Evolutionary conservation across 495 filamentous ascomycete species (phyloP), one percentile per base, ranked within the genome.

Genomic region (Aspergillus leporis): DNA sequence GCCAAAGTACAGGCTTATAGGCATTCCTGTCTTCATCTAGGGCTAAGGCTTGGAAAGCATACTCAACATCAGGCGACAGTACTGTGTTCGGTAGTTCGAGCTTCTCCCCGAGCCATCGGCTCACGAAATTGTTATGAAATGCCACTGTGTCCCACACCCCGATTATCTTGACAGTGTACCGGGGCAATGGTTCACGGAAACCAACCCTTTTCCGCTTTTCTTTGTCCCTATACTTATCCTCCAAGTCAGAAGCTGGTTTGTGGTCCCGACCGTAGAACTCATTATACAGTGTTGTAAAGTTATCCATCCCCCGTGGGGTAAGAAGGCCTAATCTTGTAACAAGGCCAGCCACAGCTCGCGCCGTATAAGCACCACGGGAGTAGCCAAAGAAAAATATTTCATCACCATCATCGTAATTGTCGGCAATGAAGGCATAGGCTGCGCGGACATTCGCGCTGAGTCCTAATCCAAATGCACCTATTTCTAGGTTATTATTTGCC

Each of bases 131-230:
- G 58, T 62, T 68, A 63, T 60, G 76, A 55, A 65, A 71, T 43
- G 80, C 85, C 8, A 88, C 85, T 0, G 85, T 87, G 63, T 87
- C 85, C 71, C 73, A 87, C 5, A 86, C 83, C 19, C 78, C 85
- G 31, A 87, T 74, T 3, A 79, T 72, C 56, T 81, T 74, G 58
- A 88, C 75, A 4, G 67, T 66, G 52, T 66, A 69, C 6, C 50
- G 55, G 0, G 65, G 63, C 8, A 68, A 21, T 1, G 45, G 48
- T 6, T 38, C 38, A 14, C 66, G 66, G 46, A 66, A 69, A 0
- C 61, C 65, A 0, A 68, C 21, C n/a, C 19, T 28, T 1, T 23
- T 38, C 9, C 66, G 56, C 47, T 21, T 22, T 23, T 50, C 47
- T 4, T 8, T 16, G 23, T 50, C 47, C 6, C 25, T 10, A 23